These are phyloP conservation scores for Mimosa pudica DNA, from an alignment of 306 rosid species.

Conservation along the genomic window DNA sequence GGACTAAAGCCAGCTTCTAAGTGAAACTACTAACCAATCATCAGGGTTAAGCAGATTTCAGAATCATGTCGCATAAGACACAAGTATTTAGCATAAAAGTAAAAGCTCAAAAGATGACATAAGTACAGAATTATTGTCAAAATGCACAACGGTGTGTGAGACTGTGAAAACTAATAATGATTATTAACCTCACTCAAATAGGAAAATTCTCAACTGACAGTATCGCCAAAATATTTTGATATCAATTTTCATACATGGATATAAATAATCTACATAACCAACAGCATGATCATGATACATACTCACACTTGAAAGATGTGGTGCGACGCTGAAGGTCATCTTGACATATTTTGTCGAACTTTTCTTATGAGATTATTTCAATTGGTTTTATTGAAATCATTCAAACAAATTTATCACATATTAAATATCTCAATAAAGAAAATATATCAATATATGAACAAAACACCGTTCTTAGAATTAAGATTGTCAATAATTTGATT, in stretches of 20 bases:
- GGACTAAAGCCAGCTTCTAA: not conserved
- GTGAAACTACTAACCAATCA: not conserved
- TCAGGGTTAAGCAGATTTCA: not conserved
- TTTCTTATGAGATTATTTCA: no score
- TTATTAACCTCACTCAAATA: not conserved
- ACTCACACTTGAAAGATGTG: conserved; percentile 79
- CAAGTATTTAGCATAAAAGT: not conserved
- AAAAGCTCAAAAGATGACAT: not conserved
- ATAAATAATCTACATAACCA: not conserved
- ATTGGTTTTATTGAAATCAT: no score
- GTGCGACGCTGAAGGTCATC: conserved; percentile 82
- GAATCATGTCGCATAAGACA: not conserved
- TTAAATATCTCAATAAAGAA: no score
- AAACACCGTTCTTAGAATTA: no score
- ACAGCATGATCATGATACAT: conserved; percentile 36
- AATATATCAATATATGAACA: no score
- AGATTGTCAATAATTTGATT: no score
- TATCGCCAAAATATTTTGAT: not conserved
- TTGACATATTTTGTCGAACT: conserved; percentile 60
- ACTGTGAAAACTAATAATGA: not conserved
- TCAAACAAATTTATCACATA: no score
- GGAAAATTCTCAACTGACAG: not conserved
- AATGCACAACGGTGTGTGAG: not conserved
- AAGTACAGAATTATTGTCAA: not conserved
- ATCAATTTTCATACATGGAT: not conserved